Conservation (phyloP, 2,329 filamentous ascomycete species). For the Aureobasidium subglaciale region DNA sequence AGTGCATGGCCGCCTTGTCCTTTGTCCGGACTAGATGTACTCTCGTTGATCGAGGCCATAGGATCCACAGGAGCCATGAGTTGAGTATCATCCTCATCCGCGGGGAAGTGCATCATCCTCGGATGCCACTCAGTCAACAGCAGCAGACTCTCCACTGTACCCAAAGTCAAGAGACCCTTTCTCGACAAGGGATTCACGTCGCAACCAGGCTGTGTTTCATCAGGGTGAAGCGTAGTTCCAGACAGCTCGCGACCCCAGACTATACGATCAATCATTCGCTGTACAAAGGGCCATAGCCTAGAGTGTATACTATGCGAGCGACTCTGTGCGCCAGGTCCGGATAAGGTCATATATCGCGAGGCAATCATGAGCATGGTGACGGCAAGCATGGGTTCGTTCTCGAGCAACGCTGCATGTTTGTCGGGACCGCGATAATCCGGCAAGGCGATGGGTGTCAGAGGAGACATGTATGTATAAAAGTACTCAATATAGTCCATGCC, state of each 20-base stretch:
- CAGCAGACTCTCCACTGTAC: constrained; percentile 89
- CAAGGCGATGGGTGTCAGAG: constrained; percentile 86
- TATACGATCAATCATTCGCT: constrained; percentile 90
- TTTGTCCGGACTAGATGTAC: constrained; percentile 35
- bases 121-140: constrained; percentile 97
- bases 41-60: constrained; percentile 56
- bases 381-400: constrained; percentile 85
- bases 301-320: constrained; percentile 89
- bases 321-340: constrained; percentile 72
- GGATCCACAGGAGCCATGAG: constrained; percentile 63
- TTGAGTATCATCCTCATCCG: constrained; percentile 58
- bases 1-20: constrained; percentile 77
- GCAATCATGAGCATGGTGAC: constrained; percentile 88
- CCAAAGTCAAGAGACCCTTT: constrained; percentile 74
- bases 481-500: constrained; percentile 92
- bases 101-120: constrained; percentile 84
- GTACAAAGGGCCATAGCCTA: constrained; percentile 87
- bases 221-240: constrained; percentile 76
- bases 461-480: constrained; percentile 87
- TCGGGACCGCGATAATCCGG: constrained; percentile 81
- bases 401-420: constrained; percentile 71
- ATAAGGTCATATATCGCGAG: constrained; percentile 75
- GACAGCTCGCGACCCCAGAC: constrained; percentile 97
- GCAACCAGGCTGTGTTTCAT: constrained; percentile 59
- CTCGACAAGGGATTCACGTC: constrained; percentile 53